These are phyloP conservation scores for Paramecium caudatum DNA, from an alignment of 73 alveolate species.

Conservation along the genomic window DNA sequence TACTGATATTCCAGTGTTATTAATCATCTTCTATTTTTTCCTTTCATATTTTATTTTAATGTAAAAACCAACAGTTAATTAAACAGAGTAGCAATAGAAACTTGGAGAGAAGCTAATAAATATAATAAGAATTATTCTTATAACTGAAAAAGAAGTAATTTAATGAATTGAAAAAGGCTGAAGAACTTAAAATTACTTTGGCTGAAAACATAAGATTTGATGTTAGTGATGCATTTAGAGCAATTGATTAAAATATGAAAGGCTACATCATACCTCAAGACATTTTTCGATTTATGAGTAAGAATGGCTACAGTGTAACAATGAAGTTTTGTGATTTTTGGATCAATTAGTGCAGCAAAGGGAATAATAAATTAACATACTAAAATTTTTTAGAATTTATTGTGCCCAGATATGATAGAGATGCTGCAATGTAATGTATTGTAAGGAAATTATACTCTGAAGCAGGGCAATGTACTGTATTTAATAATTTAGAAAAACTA, in stretches of 20 bases:
- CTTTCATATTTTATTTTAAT: too few species aligned
- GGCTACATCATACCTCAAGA: conserved; percentile 41
- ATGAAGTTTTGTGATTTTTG: conserved; percentile 63
- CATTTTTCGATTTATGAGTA: conserved; percentile 54
- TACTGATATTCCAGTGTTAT: too few species aligned
- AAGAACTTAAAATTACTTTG: conserved; percentile 53
- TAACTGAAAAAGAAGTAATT: conserved; percentile 43
- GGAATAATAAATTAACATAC: conserved; percentile 36
- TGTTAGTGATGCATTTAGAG: conserved; percentile 70
- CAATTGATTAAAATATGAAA: conserved; percentile 56
- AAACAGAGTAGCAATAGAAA: neutral
- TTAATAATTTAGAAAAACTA: conserved; percentile 17
- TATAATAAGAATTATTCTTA: conserved; percentile 1
- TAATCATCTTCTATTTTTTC: too few species aligned
- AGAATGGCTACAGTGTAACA: conserved; percentile 47
- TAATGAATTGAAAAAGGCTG: neutral
- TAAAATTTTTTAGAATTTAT: conserved; percentile 28
- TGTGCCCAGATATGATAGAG: conserved; percentile 64
- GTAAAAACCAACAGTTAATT: conserved; percentile 39
- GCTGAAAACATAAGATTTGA: conserved; percentile 65
- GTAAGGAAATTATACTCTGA: conserved; percentile 46
- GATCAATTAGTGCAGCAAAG: conserved; percentile 7
- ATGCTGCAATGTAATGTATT: conserved; percentile 49
- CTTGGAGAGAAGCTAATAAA: conserved; percentile 10
- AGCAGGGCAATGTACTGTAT: conserved; percentile 17